Base-by-base conservation (phyloP, 108 stramenopile genomes). In the Epithemia pelagica region DNA sequence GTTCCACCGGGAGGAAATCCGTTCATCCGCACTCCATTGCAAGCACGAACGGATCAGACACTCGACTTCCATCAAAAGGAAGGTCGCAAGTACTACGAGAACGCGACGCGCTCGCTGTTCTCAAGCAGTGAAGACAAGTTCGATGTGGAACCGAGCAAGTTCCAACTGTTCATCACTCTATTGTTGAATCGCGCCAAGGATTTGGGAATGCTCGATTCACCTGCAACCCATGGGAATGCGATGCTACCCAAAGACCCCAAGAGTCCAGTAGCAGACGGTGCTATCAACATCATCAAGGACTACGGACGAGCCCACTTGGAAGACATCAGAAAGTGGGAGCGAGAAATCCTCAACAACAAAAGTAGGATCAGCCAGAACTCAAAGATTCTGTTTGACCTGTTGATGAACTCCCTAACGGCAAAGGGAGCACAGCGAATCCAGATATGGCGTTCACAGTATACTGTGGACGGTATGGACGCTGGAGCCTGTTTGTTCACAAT, bases 401-500 rank as follows among this genome's bases (percentile, higher is more conserved):
- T 46, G 10, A 46, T 46, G 37, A 46, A 46, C 37, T 46, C 37
- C 37, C 15, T 46, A 15, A 10, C 37, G 15, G 37, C 37, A 46
- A 46, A 46, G 15, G 37, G 37, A 46, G 10, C 5, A 46, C 37
- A 46, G 37, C 5, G 37, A 15, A 15, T 46, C 15, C 37, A 46
- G 37, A 15, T 46, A 46, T 46, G 37, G 37, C 37, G 15, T 10
- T 5, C 37, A 46, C 37, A 46, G 15, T 46, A 10, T 46, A 46
- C 5, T 15, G 37, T 46, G 10, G 15, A 46, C 37, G 15, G 37
- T 10, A 15, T 10, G 15, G 5, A 5, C 5, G 15, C 5, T 46
- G 37, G 37, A 10, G 37, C 10, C 5, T 46, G 37, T 46, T 54
- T 71, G 46, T 51, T 78, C 54, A 78, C 66, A 59, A 54, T 53